Evolutionary conservation across 345 rosid genomes (phyloP).

Genomic region (Linum lewisii): DNA sequence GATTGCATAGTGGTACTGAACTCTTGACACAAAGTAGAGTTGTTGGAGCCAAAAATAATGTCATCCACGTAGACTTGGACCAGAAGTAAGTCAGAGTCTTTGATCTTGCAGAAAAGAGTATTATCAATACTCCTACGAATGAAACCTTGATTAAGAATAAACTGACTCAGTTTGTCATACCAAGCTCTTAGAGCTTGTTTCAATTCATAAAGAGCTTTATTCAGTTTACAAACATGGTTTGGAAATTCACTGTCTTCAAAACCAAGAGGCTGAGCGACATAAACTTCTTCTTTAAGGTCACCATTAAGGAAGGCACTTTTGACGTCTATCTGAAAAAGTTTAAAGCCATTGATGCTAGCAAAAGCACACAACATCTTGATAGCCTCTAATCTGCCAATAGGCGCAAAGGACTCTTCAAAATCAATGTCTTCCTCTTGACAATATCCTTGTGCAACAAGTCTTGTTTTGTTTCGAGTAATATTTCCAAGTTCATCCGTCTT

Average conservation of each 20-base stretch:
- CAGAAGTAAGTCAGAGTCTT: no score
- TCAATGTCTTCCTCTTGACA: not conserved
- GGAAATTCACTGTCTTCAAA: not conserved
- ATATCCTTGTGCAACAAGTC: not conserved
- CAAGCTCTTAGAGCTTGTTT: not conserved
- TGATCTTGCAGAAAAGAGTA: no score
- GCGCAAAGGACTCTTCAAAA: not conserved
- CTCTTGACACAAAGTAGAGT: not conserved
- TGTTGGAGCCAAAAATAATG: not conserved
- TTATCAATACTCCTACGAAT: not conserved
- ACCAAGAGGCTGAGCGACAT: not conserved
- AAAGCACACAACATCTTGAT: not conserved
- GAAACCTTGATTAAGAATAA: not conserved
- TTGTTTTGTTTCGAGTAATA: not conserved
- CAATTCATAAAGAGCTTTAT: not conserved
- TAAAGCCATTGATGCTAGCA: not conserved
- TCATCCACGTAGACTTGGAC: no score
- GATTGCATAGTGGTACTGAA: not conserved
- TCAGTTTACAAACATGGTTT: not conserved
- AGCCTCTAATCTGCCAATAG: not conserved
- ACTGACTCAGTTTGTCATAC: not conserved
- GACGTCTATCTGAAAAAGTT: not conserved
- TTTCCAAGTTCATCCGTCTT: not conserved
- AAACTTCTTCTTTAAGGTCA: not conserved
- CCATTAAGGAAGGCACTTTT: not conserved